These are phyloP conservation scores for Cytospora paraplurivora DNA, from an alignment of 2,329 filamentous ascomycete genomes.

Conservation along the genomic window DNA sequence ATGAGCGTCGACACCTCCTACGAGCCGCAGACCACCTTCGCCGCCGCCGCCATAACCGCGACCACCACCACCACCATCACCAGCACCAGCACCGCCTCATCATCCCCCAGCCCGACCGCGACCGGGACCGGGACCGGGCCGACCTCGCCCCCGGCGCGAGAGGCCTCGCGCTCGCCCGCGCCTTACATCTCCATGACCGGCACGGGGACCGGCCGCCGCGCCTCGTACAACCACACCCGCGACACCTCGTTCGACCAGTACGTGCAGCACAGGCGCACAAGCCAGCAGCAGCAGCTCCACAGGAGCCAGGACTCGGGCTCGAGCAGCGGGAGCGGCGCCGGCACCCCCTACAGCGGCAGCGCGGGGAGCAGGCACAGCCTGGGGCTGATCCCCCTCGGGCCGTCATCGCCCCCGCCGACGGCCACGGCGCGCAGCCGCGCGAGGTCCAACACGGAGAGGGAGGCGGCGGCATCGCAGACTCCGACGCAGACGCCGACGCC, in stretches of 20 bases:
- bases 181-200: conserved; percentile 21
- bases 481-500: background rate
- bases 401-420: conserved; percentile 24
- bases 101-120: no score
- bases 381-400: background rate
- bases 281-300: conserved; percentile 17
- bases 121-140: no score
- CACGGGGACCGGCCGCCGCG: conserved; percentile 18
- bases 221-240: conserved; percentile 35
- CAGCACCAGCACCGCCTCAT: no score
- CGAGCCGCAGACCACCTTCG: conserved; percentile 12
- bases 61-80: background rate
- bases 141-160: conserved; percentile 14
- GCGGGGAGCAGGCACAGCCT: conserved; percentile 3
- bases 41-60: no score
- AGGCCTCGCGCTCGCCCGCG: no score
- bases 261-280: conserved; percentile 12
- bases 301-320: conserved; percentile 17
- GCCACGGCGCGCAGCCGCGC: no score
- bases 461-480: background rate
- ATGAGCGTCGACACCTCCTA: conserved; percentile 19
- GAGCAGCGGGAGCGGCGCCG: no score
- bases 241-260: conserved; percentile 36
- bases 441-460: conserved; percentile 2
- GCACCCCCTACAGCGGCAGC: conserved; percentile 2